Conservation (phyloP, 768 basidiomycete genomes). For the Lactarius vividus region DNA sequence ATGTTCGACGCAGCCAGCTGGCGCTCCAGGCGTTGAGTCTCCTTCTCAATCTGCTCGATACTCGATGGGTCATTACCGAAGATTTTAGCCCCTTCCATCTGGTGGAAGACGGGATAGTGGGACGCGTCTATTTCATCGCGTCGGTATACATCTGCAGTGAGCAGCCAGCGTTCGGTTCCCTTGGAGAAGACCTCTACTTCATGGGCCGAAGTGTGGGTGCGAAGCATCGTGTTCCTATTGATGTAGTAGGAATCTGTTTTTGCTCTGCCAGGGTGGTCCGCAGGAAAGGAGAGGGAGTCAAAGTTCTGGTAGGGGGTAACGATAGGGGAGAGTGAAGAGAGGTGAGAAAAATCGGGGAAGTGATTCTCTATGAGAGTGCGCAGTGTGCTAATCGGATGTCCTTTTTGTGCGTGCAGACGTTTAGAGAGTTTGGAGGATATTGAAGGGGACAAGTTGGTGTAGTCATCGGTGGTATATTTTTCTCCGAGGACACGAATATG, state of each 20-base stretch:
- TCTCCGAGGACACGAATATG: constrained; percentile 55
- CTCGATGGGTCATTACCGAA: constrained; percentile 59
- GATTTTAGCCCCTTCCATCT: constrained; percentile 92
- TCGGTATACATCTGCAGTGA: constrained; percentile 95
- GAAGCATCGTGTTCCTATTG: constrained; percentile 85
- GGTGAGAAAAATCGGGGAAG: constrained; percentile 68
- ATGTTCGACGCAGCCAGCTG: constrained; percentile 72
- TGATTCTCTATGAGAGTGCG: constrained; percentile 81
- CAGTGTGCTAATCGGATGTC: constrained; percentile 86
- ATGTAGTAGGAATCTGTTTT: constrained; percentile 95
- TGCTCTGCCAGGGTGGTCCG: constrained; percentile 89
- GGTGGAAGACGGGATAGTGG: constrained; percentile 98
- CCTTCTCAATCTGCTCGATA: constrained; percentile 61
- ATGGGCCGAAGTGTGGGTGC: constrained; percentile 98
- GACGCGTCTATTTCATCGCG: constrained; percentile 97
- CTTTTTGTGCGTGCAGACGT: constrained; percentile 68
- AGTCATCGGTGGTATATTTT: constrained; percentile 69
- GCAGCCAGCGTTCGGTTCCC: constrained; percentile 79
- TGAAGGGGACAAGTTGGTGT: constrained; percentile 82
- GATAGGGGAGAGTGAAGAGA: constrained; percentile 80
- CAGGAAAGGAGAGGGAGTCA: constrained; percentile 92
- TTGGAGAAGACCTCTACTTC: constrained; percentile 87
- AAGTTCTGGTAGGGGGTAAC: constrained; percentile 93
- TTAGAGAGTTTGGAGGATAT: constrained; percentile 80
- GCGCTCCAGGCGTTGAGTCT: constrained; percentile 62